Evolutionary conservation across 2,329 filamentous ascomycete species (phyloP).

Genomic region (Colletotrichum gloeosporioides): DNA sequence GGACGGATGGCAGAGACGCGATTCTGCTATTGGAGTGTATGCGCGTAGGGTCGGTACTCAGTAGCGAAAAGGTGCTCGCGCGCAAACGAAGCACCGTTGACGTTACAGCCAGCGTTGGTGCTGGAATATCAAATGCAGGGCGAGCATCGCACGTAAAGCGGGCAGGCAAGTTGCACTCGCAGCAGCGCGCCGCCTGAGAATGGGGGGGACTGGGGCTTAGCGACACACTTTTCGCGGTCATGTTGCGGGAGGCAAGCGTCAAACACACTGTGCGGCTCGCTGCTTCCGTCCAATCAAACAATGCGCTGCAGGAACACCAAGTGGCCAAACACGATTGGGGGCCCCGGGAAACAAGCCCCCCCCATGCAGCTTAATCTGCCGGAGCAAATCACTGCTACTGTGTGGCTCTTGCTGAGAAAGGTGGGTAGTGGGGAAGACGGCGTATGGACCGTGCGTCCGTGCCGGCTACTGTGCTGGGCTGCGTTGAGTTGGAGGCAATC

Average conservation of each 20-base stretch:
- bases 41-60: neutral
- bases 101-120: neutral
- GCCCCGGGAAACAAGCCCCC: neutral
- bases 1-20: neutral
- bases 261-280: slow-evolving; percentile 16
- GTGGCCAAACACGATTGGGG: neutral
- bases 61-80: neutral
- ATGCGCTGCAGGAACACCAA: neutral
- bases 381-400: slow-evolving; percentile 1
- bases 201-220: neutral
- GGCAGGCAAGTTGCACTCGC: neutral
- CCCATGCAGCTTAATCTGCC: slow-evolving; percentile 13
- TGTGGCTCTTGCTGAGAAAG: neutral
- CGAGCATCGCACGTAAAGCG: neutral
- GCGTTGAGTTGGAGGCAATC: neutral
- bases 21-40: neutral
- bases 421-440: neutral
- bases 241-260: neutral
- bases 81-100: neutral
- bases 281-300: slow-evolving; percentile 10
- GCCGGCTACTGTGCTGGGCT: neutral
- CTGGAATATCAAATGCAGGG: neutral
- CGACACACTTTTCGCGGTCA: neutral
- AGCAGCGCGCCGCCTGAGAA: neutral
- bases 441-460: neutral